Evolutionary conservation across 2,329 filamentous ascomycete genomes (phyloP).

Genomic region (Penicillium sp.): DNA sequence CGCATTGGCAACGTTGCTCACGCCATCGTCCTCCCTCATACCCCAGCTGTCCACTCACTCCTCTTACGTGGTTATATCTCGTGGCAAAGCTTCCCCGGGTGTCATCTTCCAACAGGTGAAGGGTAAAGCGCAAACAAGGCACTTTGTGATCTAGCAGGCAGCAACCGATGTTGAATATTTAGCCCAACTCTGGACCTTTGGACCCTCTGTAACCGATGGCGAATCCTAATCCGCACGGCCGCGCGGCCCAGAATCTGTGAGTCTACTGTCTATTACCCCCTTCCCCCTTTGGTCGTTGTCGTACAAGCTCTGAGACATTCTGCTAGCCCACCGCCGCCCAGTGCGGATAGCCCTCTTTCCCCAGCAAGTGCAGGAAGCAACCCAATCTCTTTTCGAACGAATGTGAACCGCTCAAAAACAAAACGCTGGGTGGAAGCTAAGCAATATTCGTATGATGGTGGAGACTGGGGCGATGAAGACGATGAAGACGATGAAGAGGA

Average conservation of each 20-base stretch:
- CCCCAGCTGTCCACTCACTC: not conserved
- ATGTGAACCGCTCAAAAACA: constrained; percentile 85
- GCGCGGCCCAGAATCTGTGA: constrained; percentile 26
- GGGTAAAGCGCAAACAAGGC: not conserved
- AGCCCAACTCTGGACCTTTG: constrained; percentile 4
- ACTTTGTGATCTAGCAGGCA: constrained; percentile 5
- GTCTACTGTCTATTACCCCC: constrained; percentile 4
- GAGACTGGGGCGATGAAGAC: constrained; percentile 78
- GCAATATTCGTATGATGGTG: constrained; percentile 81
- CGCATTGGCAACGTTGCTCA: constrained; percentile 15
- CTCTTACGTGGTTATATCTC: not conserved
- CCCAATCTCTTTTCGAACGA: constrained; percentile 69
- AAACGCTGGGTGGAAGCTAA: constrained; percentile 95
- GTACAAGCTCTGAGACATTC: constrained; percentile 14
- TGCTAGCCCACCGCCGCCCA: constrained; percentile 18
- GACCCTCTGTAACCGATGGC: constrained; percentile 23
- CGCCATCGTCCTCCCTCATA: constrained; percentile 19
- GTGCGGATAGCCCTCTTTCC: constrained; percentile 29
- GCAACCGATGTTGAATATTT: constrained; percentile 16
- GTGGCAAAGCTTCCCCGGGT: not conserved
- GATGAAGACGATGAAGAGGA: constrained; percentile 63
- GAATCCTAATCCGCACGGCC: constrained; percentile 25
- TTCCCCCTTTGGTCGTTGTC: not conserved
- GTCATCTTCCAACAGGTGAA: not conserved
- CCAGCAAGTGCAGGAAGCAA: constrained; percentile 33